Percentiles rank a stretch among this genome's conserved stretches.
Conservation (phyloP, 225 moss, liverwort and hornwort species). For the Bryoerythrophyllum caledonicum region DNA sequence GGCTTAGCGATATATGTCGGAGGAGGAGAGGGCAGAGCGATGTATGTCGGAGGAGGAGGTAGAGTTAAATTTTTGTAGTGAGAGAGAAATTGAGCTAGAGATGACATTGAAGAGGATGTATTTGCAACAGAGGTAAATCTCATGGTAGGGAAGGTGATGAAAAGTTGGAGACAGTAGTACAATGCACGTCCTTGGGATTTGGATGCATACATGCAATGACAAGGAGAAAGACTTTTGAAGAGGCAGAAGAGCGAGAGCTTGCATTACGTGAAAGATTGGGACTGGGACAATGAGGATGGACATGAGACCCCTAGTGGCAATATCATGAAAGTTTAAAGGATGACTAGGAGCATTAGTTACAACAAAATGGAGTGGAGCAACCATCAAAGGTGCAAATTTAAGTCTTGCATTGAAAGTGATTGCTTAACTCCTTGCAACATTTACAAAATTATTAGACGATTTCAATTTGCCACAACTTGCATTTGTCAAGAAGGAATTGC, state of each 20-base stretch:
- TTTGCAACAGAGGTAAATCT: slow-evolving; percentile 20
- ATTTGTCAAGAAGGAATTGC: too few species aligned
- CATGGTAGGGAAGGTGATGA: slow-evolving; percentile 27
- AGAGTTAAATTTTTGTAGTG: not conserved
- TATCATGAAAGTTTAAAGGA: too few species aligned
- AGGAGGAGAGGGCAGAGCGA: slow-evolving; percentile 18
- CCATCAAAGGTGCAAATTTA: too few species aligned
- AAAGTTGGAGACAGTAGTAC: slow-evolving; percentile 32
- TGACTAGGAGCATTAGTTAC: too few species aligned
- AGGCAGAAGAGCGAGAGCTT: slow-evolving; percentile 60
- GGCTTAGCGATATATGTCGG: slow-evolving; percentile 17
- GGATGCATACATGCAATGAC: slow-evolving; percentile 58
- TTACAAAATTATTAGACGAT: too few species aligned
- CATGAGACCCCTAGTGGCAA: too few species aligned
- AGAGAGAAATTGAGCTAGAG: slow-evolving; percentile 15
- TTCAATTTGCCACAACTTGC: too few species aligned
- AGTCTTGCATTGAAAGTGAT: too few species aligned
- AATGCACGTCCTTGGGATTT: slow-evolving; percentile 33
- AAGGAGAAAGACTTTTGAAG: slow-evolving; percentile 65
- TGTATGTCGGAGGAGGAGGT: slow-evolving; percentile 5
- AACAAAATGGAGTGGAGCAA: too few species aligned
- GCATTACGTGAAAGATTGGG: slow-evolving; percentile 43
- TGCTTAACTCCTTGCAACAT: too few species aligned
- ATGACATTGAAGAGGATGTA: slow-evolving; percentile 7
- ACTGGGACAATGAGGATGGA: too few species aligned